Evolutionary conservation across 2,329 filamentous ascomycete species (phyloP).

Genomic region (Cyclaneusma minus): DNA sequence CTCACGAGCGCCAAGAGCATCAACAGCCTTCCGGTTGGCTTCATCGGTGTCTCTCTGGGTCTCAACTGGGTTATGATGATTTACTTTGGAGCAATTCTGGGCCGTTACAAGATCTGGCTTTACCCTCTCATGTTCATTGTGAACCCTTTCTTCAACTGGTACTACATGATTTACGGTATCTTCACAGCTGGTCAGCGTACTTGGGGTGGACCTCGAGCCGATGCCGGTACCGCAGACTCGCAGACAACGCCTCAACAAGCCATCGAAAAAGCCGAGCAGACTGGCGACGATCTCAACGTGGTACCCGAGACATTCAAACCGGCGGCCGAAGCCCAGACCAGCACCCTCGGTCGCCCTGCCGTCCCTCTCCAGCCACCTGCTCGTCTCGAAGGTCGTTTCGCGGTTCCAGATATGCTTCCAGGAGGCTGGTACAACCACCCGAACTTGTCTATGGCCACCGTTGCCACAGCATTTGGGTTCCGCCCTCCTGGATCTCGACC

Average conservation of each 20-base stretch:
- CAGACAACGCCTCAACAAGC: slow-evolving; percentile 66
- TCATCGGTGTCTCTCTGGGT: slow-evolving; percentile 83
- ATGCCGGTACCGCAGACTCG: slow-evolving; percentile 66
- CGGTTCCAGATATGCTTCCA: slow-evolving; percentile 49
- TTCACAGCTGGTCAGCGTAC: slow-evolving; percentile 89
- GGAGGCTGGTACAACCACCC: slow-evolving; percentile 55
- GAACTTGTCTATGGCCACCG: slow-evolving; percentile 48
- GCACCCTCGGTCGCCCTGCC: slow-evolving; percentile 28
- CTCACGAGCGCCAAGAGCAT: slow-evolving; percentile 70
- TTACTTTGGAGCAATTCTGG: slow-evolving; percentile 79
- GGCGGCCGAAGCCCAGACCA: slow-evolving; percentile 34
- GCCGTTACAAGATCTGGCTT: slow-evolving; percentile 83
- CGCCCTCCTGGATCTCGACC: slow-evolving; percentile 4
- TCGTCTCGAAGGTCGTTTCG: slow-evolving; percentile 64
- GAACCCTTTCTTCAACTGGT: slow-evolving; percentile 96
- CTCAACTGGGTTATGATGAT: slow-evolving; percentile 93
- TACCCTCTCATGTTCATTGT: slow-evolving; percentile 92
- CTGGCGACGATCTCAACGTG: slow-evolving; percentile 79
- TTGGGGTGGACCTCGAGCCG: slow-evolving; percentile 86
- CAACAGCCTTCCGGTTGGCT: slow-evolving; percentile 71
- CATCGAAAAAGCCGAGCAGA: slow-evolving; percentile 63
- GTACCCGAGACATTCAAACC: slow-evolving; percentile 71
- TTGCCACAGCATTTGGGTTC: slow-evolving; percentile 12
- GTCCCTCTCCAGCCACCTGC: slow-evolving; percentile 58
- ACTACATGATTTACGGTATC: slow-evolving; percentile 94